Evolutionary conservation across 2,329 filamentous ascomycete species (phyloP).

Genomic region (Epichloe sylvatica): DNA sequence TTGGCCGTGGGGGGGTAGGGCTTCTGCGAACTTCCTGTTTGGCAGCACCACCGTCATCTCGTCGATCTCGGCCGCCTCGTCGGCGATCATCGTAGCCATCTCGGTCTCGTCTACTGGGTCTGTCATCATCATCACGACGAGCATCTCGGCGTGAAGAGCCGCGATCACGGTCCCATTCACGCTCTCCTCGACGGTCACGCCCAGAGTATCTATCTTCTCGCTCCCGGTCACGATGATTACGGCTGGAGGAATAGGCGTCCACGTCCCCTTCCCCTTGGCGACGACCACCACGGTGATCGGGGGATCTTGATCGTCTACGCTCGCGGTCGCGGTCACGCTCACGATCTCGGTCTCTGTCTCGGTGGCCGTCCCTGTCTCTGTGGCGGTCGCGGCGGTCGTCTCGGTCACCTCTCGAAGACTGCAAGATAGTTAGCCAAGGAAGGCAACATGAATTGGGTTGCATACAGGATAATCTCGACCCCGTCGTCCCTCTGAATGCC

Average conservation of each 20-base stretch:
- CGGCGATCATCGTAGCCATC: constrained; percentile 37
- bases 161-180: constrained; percentile 64
- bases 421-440: constrained; percentile 9
- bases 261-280: constrained; percentile 63
- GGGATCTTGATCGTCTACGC: constrained; percentile 74
- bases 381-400: constrained; percentile 31
- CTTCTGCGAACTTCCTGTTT: constrained; percentile 51
- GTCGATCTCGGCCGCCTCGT: constrained; percentile 33
- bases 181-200: constrained; percentile 52
- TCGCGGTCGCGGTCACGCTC: constrained; percentile 34
- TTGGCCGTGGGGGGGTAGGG: constrained; percentile 70
- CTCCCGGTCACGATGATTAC: constrained; percentile 83
- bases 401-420: constrained; percentile 19
- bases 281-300: constrained; percentile 48
- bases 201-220: constrained; percentile 82
- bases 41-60: constrained; percentile 23
- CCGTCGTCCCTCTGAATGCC: constrained; percentile 32
- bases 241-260: constrained; percentile 85
- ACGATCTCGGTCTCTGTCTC: constrained; percentile 60
- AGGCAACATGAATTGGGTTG: constrained; percentile 8
- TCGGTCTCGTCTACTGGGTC: constrained; percentile 43
- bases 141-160: constrained; percentile 45
- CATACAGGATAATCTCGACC: constrained; percentile 42
- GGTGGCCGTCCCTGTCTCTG: constrained; percentile 36
- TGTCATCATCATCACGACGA: constrained; percentile 51